Percentiles rank a stretch among this genome's conserved stretches.
Conservation (phyloP, 805 yeast genomes). For the Yarrowia sp. region DNA sequence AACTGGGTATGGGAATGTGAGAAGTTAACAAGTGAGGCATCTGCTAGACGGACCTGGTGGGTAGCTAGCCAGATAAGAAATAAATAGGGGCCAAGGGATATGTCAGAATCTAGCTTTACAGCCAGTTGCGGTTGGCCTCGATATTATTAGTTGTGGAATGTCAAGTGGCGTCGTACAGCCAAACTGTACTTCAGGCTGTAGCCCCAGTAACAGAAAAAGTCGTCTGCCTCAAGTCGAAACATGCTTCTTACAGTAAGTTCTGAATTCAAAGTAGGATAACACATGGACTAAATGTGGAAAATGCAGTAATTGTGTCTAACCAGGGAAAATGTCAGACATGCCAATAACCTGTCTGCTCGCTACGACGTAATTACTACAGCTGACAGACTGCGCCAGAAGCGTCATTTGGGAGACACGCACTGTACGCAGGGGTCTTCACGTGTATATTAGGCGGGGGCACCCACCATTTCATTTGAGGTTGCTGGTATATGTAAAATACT, state of each 20-base stretch:
- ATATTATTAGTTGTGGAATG: neutral
- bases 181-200: neutral
- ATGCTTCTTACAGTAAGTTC: no score
- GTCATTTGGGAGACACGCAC: neutral
- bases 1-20: neutral
- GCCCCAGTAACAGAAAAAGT: neutral
- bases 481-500: no score
- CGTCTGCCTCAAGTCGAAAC: neutral
- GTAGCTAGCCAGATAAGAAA: neutral
- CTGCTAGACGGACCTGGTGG: neutral
- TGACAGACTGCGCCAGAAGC: neutral
- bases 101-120: neutral
- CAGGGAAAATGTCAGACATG: neutral
- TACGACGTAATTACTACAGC: no score
- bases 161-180: neutral
- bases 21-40: neutral
- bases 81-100: neutral
- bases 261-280: neutral
- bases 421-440: neutral
- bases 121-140: neutral
- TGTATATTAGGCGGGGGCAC: neutral
- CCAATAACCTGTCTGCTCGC: neutral
- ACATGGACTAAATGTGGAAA: neutral
- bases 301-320: neutral
- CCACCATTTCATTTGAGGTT: neutral